Conservation (phyloP, 2,329 filamentous ascomycete genomes). For the Aspergillus awamori region DNA sequence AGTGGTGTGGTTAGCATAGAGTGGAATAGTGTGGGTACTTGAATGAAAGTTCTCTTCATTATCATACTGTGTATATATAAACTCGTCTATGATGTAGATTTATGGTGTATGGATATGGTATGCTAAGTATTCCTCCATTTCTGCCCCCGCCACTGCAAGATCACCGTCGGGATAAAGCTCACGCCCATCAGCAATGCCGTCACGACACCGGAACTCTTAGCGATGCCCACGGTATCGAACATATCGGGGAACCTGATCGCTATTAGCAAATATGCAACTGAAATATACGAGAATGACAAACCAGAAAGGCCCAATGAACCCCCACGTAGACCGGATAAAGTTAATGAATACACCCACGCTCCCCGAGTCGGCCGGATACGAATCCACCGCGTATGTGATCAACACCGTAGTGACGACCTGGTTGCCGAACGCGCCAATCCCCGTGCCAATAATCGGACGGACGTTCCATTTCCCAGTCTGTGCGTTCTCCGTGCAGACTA, state of each 20-base stretch:
- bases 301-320: conserved; percentile 42
- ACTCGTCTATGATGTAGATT: neutral
- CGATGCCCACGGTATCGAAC: conserved; percentile 38
- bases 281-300: conserved; percentile 3
- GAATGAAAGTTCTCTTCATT: too few species aligned
- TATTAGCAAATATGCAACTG: too few species aligned
- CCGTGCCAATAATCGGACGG: conserved; percentile 59
- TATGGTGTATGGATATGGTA: neutral
- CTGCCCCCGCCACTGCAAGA: conserved; percentile 44
- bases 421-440: conserved; percentile 58
- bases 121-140: conserved; percentile 10
- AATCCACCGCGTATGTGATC: conserved; percentile 63
- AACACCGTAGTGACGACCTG: conserved; percentile 65
- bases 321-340: conserved; percentile 51
- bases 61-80: too few species aligned
- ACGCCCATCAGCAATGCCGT: conserved; percentile 33
- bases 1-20: too few species aligned
- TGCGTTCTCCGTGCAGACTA: conserved; percentile 55
- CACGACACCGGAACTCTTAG: conserved; percentile 31
- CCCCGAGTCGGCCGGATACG: conserved; percentile 56
- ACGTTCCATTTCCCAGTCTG: conserved; percentile 54
- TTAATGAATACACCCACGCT: conserved; percentile 64
- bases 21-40: too few species aligned
- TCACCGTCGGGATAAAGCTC: conserved; percentile 32
- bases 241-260: conserved; percentile 32